Evolutionary conservation across 495 filamentous ascomycete genomes (phyloP).

Genomic region (Durotheca rogersii): DNA sequence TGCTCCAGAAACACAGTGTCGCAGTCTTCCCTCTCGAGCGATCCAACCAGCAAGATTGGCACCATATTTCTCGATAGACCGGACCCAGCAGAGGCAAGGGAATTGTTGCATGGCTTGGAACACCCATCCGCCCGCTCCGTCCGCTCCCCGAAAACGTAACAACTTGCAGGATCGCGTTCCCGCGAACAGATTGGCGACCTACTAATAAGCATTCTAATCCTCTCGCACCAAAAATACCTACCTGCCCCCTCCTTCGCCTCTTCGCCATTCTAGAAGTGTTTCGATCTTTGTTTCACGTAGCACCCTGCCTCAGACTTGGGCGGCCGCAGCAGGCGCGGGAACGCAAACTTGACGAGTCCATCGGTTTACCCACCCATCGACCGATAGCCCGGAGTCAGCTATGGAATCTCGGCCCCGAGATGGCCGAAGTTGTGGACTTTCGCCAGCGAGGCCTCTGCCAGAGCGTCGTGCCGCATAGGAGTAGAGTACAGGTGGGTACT

Average conservation of each 20-base stretch:
- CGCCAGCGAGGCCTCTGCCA: too few species aligned
- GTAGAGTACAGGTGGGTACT: too few species aligned
- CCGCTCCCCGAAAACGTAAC: constrained; percentile 7
- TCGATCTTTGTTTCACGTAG: constrained; percentile 28
- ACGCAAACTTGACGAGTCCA: constrained; percentile 25
- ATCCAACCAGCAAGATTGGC: constrained; percentile 27
- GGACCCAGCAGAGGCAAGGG: constrained; percentile 29
- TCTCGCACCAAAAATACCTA: neutral
- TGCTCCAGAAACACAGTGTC: constrained; percentile 24
- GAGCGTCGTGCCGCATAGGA: too few species aligned
- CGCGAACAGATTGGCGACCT: too few species aligned
- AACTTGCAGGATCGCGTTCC: constrained; percentile 1
- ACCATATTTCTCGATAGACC: constrained; percentile 22
- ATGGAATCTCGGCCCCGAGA: too few species aligned
- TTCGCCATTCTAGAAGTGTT: constrained; percentile 28
- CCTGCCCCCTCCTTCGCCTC: constrained; percentile 17
- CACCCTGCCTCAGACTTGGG: constrained; percentile 8
- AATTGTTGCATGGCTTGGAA: constrained; percentile 28
- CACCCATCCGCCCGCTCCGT: constrained; percentile 9
- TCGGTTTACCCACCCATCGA: constrained; percentile 14
- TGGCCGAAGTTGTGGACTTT: too few species aligned
- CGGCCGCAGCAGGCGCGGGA: constrained; percentile 3
- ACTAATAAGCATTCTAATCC: too few species aligned
- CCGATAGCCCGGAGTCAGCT: too few species aligned
- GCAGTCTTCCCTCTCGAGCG: constrained; percentile 24